Base-by-base conservation (phyloP, 768 basidiomycete species). In the Agaricus subrufescens region DNA sequence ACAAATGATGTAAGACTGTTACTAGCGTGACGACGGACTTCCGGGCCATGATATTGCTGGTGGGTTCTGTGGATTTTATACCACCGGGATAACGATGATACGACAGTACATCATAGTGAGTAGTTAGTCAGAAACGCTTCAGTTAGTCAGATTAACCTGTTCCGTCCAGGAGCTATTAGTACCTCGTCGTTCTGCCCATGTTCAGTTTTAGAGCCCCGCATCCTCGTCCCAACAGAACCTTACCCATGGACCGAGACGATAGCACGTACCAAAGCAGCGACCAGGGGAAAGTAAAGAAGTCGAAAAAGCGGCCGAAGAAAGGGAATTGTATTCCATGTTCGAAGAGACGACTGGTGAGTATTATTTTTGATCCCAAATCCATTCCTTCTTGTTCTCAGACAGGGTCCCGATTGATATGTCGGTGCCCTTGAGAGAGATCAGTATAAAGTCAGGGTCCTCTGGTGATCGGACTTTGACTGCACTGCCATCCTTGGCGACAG, bases 241-340 rank as follows among this genome's bases (percentile, higher is more conserved):
- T 37, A 9, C 19, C 19, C n/a, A 56, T 56, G 54, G 47, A 56
- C 15, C 39, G 15, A 49, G 27, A 10, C 39, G 47, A 19, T 4
- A 38, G 47, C 26, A 43, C 39, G 25, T 39, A 43, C 26, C 54
- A 49, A 23, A 56, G 47, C 39, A 42, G 43, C 9, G 54, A 49
- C 19, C 46, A 47, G 40, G 50, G 37, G 23, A 79, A 74, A 59
- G 75, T 73, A 59, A 83, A 81, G 68, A 79, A 77, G 65, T 78
- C 78, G 19, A 71, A 80, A 8, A 65, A 76, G 57, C 69, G 81
- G 15, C 71, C 80, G 54, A 73, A 80, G 44, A 66, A 80, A 34
- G 44, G 44, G 10, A 80, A 79, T 61, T 82, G 82, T 60, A 76
- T 82, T 6, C 80, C 82, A 62, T 82, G 81, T 60, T 79, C 82